These are phyloP conservation scores for Monosporascus ibericus DNA, from an alignment of 2,329 filamentous ascomycete genomes.

Conservation along the genomic window DNA sequence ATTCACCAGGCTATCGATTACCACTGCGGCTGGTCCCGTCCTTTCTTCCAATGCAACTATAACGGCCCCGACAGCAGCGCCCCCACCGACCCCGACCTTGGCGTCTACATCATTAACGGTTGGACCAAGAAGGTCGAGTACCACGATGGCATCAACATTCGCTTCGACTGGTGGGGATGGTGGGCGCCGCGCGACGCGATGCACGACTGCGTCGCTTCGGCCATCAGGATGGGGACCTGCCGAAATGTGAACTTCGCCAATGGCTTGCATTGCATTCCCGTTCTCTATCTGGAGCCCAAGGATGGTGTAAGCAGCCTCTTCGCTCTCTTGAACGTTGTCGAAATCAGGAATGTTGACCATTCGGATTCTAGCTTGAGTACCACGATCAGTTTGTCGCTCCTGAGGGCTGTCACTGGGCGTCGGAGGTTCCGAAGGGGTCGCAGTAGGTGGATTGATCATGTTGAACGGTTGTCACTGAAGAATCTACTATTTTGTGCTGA, in stretches of 20 bases:
- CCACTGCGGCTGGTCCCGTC: background rate
- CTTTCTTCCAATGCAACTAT: background rate
- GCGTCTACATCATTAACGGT: background rate
- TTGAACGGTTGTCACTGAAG: background rate
- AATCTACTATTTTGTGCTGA: too few relatives aligned
- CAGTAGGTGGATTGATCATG: background rate
- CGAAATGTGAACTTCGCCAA: background rate
- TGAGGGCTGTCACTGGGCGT: background rate
- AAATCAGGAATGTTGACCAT: background rate
- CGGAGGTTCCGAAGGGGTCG: background rate
- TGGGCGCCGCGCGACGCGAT: background rate
- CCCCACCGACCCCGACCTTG: background rate
- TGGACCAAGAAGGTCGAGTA: background rate
- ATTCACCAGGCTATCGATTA: background rate
- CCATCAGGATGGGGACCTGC: background rate
- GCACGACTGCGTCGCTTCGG: background rate
- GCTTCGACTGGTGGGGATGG: background rate
- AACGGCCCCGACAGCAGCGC: background rate
- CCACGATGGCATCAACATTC: background rate
- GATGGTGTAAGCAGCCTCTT: background rate
- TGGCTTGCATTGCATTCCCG: background rate
- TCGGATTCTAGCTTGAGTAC: background rate
- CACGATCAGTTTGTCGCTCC: background rate
- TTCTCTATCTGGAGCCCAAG: background rate
- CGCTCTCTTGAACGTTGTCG: background rate